Base-by-base conservation (phyloP, 768 basidiomycete species). In the Chalciporus pseudorubinellus region DNA sequence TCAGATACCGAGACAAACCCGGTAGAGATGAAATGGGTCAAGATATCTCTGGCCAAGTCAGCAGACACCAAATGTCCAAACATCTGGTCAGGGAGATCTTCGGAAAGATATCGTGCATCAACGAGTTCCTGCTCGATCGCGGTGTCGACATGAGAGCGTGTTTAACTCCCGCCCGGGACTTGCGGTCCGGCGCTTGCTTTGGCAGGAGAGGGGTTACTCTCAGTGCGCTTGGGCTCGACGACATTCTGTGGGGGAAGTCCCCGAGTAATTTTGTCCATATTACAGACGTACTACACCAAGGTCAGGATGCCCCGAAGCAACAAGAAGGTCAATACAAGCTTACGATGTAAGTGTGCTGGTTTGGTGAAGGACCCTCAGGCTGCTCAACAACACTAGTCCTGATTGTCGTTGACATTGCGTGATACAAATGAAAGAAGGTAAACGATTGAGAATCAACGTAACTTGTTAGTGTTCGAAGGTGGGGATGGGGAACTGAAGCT, bases 61-160 rank as follows among this genome's bases (percentile, higher is more conserved):
- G 51, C 47, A 6, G 51, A 41, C 7, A 53, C 47, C 22, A 46
- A 34, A 13, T 53, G 47, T 6, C 51, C 51, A 22, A 52, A 57
- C 24, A 57, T 44, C 16, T 56, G 59, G 22, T 58, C 54, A 1
- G 59, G 58, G 5, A 60, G 56, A 39, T 62, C 59, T 2, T 55
- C 12, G 13, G 45, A 33, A 6, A 56, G n/a, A 18, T 42, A 50
- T 2, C 46, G 56, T 20, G 45, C 59, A 6, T 36, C 39, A 2
- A 29, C 52, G 21, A 58, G 47, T 39, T 58, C 56, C 26, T 41
- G 22, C 4, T 39, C 20, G 7, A 62, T 31, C 8, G 46, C 51
- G 1, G 13, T 18, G 28, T 50, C 46, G 2, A 61, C 13, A 4
- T 6, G 6, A 4, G 34, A 41, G 14, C 51, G 34, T 0, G 39